Percentiles rank a stretch among this genome's conserved stretches.
Conservation (phyloP, 352 stramenopile species). For the Phytopythium montanum region DNA sequence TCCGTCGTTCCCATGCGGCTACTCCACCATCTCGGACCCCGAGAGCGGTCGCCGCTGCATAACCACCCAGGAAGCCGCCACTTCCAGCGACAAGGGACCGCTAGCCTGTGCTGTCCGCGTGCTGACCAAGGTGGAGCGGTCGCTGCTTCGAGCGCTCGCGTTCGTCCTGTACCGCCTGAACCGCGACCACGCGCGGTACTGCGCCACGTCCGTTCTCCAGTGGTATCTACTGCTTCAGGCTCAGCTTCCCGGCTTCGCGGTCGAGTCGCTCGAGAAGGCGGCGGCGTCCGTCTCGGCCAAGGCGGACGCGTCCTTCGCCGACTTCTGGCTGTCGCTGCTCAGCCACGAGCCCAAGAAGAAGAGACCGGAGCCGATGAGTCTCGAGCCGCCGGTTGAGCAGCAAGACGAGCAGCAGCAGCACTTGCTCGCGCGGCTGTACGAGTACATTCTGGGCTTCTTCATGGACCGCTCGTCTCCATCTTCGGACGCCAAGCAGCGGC, state of each 20-base stretch:
- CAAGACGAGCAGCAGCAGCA: constrained; percentile 23
- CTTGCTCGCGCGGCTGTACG: constrained; percentile 45
- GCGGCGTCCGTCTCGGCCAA: constrained; percentile 56
- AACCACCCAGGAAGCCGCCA: neutral
- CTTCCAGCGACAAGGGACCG: neutral
- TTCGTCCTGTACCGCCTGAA: constrained; percentile 70
- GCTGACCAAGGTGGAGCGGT: constrained; percentile 52
- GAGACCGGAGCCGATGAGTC: neutral
- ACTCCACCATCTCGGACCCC: neutral
- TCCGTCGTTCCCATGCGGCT: neutral
- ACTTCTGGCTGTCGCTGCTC: constrained; percentile 64
- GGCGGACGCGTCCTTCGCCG: constrained; percentile 58
- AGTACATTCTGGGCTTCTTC: constrained; percentile 53
- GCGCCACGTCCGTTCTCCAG: constrained; percentile 51
- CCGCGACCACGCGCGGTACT: constrained; percentile 46
- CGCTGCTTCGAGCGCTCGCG: constrained; percentile 56
- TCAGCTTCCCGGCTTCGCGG: constrained; percentile 40
- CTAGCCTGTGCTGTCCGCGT: constrained; percentile 32
- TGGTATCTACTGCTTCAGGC: constrained; percentile 63
- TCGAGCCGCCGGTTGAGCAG: neutral
- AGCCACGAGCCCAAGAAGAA: constrained; percentile 26
- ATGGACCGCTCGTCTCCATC: constrained; percentile 7
- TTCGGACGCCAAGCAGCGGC: constrained; percentile 13
- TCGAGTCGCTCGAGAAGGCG: constrained; percentile 50
- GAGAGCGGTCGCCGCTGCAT: neutral